A percentile compares a stretch with the other conserved stretches of the same genome.
Evolutionary conservation across 192 early-diverging fungal genomes (phyloP).

Genomic region (Gonapodya sp.): DNA sequence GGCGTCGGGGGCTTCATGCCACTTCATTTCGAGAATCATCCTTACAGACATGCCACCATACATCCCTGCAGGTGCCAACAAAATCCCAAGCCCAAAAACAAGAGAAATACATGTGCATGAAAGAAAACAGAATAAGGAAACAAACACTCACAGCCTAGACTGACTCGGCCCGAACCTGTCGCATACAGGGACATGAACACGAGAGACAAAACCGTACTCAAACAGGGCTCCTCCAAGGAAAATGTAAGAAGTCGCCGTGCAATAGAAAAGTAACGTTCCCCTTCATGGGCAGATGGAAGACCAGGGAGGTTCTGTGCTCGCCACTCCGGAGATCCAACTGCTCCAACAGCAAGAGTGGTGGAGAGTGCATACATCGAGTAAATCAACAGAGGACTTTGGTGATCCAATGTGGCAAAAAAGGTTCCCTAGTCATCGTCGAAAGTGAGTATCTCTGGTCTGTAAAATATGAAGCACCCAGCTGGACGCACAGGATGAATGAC

Average conservation of each 20-base stretch:
- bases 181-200: neutral
- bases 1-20: neutral
- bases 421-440: neutral
- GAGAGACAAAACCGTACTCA: neutral
- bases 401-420: neutral
- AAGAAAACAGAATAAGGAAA: too few relatives aligned
- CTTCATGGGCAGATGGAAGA: neutral
- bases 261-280: neutral
- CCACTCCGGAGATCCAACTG: neutral
- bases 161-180: neutral
- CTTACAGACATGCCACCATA: neutral
- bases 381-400: neutral
- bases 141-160: neutral
- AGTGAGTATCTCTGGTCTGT: neutral
- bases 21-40: neutral
- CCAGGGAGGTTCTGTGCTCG: neutral
- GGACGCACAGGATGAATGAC: neutral
- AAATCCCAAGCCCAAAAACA: too few relatives aligned
- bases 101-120: too few relatives aligned
- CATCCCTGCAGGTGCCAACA: neutral
- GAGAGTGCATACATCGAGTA: neutral
- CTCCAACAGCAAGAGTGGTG: neutral
- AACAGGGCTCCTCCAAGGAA: neutral
- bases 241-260: neutral
- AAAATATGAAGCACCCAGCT: too few relatives aligned